Evolutionary conservation across 352 stramenopile genomes (phyloP).

Genomic region (Phytophthora pluvialis): DNA sequence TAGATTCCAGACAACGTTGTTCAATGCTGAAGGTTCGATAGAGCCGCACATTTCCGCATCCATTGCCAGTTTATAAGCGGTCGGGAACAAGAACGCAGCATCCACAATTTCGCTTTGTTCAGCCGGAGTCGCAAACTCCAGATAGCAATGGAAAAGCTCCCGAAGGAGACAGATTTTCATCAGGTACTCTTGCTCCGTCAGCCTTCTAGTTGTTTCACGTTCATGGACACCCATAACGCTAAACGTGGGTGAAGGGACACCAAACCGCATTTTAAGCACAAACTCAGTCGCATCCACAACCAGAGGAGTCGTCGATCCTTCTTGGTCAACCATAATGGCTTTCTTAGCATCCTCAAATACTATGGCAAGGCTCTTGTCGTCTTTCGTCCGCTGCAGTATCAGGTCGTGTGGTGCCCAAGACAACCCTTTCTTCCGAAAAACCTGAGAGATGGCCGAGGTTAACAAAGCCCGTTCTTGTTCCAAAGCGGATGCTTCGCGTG

Average conservation of each 20-base stretch:
- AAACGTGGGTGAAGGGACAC: constrained; percentile 19
- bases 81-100: constrained; percentile 55
- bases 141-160: constrained; percentile 54
- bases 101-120: constrained; percentile 49
- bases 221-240: constrained; percentile 14
- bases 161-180: constrained; percentile 55
- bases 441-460: constrained; percentile 43
- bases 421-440: constrained; percentile 59
- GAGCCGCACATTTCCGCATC: constrained; percentile 11
- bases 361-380: constrained; percentile 27
- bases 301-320: constrained; percentile 20
- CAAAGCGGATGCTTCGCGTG: constrained; percentile 22
- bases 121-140: constrained; percentile 41
- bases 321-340: background rate
- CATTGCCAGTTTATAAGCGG: constrained; percentile 18
- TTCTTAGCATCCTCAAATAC: constrained; percentile 26
- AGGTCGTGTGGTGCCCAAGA: constrained; percentile 30
- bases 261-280: constrained; percentile 51
- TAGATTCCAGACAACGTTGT: constrained; percentile 58
- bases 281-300: constrained; percentile 50
- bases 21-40: constrained; percentile 26
- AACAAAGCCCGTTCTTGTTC: constrained; percentile 38
- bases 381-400: constrained; percentile 16
- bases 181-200: constrained; percentile 40
- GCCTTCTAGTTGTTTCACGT: constrained; percentile 13